Evolutionary conservation across 1,139 yeast species (phyloP), one percentile per base, ranked within the genome.

Genomic region (Casaregolazyma suthepensis): DNA sequence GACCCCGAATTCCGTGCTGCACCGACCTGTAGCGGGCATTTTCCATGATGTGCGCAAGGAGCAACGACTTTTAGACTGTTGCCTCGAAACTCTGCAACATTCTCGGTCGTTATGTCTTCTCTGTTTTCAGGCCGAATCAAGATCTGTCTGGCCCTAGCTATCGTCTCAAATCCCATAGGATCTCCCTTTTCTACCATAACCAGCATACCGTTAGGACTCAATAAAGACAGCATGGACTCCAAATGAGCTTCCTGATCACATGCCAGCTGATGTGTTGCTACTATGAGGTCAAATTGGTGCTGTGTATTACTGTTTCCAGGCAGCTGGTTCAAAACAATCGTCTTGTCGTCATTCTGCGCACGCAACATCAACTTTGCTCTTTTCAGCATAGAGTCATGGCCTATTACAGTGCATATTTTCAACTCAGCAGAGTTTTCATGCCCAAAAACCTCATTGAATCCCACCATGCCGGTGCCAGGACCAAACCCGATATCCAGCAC

Each of bases 391-490:
- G 82, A 83, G 3, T 68, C 73, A 56, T 86, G 78, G 1, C 96
- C 96, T 20, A 84, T 75, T 18, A 91, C 77, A 40, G 85, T 87
- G 0, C 87, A 83, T 52, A 87, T 89, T 62, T 87, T 88, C 17
- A 73, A 74, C n/a, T 42, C 22, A 9, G 19, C 23, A 6, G 22
- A 5, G 12, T 17, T 13, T 42, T 42, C 22, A 0, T 71, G 73
- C 2, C 88, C 90, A 83, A 87, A 79, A 0, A 90, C 65, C 61
- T 90, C 96, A 65, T 90, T 88, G 55, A 90, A 73, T 0, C 96
- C 99, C 9, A 91, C 74, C 74, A 93, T 83, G 1, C 97, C 98
- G 0, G 95, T 85, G 0, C 93, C 94, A 0, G 99, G 98, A 0
- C 99, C 99, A 65, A 79, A 83, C 0, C 97, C 95, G 6, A 89